Conservation (phyloP, 495 filamentous ascomycete species). For the Aspergillus heteromorphus region DNA sequence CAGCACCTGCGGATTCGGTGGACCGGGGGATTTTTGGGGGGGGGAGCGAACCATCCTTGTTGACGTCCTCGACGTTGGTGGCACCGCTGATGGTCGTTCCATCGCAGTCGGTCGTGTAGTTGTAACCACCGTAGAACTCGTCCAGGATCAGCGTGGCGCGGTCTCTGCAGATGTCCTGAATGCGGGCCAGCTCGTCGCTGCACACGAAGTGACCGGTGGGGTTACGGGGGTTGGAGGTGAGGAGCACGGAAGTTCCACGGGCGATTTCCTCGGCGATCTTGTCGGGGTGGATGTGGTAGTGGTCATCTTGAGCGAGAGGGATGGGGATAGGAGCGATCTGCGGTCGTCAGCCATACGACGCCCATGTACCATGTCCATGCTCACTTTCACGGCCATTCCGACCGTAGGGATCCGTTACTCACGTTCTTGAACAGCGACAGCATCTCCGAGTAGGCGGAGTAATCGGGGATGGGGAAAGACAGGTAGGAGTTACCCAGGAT, state of each 20-base stretch:
- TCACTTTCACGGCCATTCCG: too few species aligned
- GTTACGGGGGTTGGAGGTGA: conserved; percentile 96
- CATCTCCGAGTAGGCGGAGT: conserved; percentile 94
- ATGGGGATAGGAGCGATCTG: conserved; percentile 88
- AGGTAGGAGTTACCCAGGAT: conserved; percentile 90
- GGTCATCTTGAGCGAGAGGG: conserved; percentile 73
- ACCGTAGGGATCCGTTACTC: conserved; percentile 16
- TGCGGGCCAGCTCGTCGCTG: conserved; percentile 75
- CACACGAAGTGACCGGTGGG: conserved; percentile 84
- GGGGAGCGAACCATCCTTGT: conserved; percentile 50
- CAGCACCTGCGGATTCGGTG: background rate
- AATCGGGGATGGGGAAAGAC: conserved; percentile 77
- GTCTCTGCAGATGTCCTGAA: conserved; percentile 88
- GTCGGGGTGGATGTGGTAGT: conserved; percentile 85
- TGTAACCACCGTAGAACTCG: conserved; percentile 96
- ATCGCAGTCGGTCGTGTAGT: conserved; percentile 87
- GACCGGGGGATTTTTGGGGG: background rate
- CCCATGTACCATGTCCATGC: too few species aligned
- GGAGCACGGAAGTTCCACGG: conserved; percentile 77
- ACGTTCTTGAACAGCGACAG: conserved; percentile 84
- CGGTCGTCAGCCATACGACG: too few species aligned
- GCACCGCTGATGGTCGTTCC: conserved; percentile 82
- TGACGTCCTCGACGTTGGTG: conserved; percentile 69
- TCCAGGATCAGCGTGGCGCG: conserved; percentile 89
- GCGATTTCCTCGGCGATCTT: conserved; percentile 90